phyloP scores from a whole-genome alignment of 140 eudicot genomes.

The Ambrosia hybrid region DNA sequence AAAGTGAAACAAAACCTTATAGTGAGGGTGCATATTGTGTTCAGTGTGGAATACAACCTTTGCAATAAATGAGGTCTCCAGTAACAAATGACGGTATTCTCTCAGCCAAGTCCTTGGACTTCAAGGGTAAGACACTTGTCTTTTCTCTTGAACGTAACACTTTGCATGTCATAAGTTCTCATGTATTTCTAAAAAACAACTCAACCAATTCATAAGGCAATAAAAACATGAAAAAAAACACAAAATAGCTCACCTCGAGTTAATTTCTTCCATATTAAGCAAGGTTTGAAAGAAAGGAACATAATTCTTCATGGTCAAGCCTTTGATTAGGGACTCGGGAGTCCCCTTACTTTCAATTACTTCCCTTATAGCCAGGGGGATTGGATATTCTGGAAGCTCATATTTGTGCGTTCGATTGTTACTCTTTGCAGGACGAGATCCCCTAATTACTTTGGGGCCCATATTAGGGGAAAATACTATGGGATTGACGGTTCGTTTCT shows the following conservation, averaged over 20 bases:
- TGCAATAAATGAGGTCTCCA: slow-evolving; percentile 65
- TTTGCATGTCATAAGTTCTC: slow-evolving; percentile 76
- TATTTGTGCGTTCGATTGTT: slow-evolving; percentile 28
- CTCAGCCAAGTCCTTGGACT: slow-evolving; percentile 93
- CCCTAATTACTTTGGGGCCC: slow-evolving; percentile 39
- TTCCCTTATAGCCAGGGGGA: slow-evolving; percentile 55
- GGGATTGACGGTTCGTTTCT: slow-evolving; percentile 42
- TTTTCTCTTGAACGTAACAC: slow-evolving; percentile 49
- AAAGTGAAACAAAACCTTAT: slow-evolving; percentile 50
- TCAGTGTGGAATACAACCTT: slow-evolving; percentile 50
- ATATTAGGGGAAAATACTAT: slow-evolving; percentile 25
- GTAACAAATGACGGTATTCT: slow-evolving; percentile 77
- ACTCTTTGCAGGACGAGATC: slow-evolving; percentile 62
- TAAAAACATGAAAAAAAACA: neutral
- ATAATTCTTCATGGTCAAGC: slow-evolving; percentile 52
- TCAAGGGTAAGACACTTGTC: slow-evolving; percentile 56
- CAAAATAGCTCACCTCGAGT: slow-evolving; percentile 52
- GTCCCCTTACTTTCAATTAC: slow-evolving; percentile 37
- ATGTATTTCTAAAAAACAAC: slow-evolving; percentile 66
- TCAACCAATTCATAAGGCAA: neutral
- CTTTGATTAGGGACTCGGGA: slow-evolving; percentile 58
- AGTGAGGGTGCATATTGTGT: slow-evolving; percentile 25
- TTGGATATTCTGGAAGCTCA: slow-evolving; percentile 51
- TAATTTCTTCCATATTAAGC: slow-evolving; percentile 70
- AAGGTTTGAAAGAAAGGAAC: slow-evolving; percentile 53